phyloP scores from a whole-genome alignment of 345 rosid species.

The Trapa bicornis region DNA sequence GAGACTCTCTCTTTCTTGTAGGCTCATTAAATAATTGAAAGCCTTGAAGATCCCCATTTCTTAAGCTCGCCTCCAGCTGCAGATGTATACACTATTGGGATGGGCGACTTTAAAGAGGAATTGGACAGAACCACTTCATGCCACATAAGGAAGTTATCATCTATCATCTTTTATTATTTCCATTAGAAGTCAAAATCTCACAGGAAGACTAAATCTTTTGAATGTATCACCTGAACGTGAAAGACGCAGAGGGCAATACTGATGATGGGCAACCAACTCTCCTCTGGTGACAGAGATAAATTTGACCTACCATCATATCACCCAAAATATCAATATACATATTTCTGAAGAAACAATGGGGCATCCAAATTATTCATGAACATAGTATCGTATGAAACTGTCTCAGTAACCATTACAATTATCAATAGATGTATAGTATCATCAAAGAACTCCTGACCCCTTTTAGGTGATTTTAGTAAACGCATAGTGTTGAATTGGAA shows the following conservation, averaged over 20 bases:
- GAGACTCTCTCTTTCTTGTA: constrained; percentile 16
- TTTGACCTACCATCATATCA: constrained; percentile 40
- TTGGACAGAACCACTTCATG: neutral
- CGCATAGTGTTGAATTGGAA: neutral
- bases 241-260: constrained; percentile 71
- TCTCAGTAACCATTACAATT: neutral
- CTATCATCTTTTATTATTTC: neutral
- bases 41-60: constrained; percentile 65
- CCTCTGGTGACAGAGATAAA: constrained; percentile 71
- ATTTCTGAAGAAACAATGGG: neutral
- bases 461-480: neutral
- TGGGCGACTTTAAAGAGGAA: neutral
- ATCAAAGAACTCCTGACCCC: neutral
- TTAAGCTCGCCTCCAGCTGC: constrained; percentile 77
- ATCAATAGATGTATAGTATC: neutral
- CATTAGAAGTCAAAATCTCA: neutral
- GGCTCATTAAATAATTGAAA: constrained; percentile 37
- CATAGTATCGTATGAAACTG: neutral
- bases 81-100: neutral
- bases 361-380: neutral
- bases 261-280: constrained; percentile 88
- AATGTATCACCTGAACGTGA: constrained; percentile 68
- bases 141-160: neutral
- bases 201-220: neutral
- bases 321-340: neutral